A percentile compares a stretch with the other conserved stretches of the same genome.
Evolutionary conservation across 2,329 filamentous ascomycete genomes (phyloP).

Genomic region (Cryoendolithus antarcticus): DNA sequence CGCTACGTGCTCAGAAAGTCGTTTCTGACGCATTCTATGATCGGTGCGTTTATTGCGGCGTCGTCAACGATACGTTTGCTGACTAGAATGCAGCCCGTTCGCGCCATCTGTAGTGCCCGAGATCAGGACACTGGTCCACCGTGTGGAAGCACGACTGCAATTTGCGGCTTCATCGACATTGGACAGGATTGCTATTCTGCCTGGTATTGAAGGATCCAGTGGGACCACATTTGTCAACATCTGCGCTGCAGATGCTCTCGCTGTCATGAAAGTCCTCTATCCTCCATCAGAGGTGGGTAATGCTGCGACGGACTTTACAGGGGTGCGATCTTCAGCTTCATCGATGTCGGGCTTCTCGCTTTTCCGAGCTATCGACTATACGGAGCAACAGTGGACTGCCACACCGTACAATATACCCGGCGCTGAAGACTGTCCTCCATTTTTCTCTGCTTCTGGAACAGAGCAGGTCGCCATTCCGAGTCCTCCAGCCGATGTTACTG

Average conservation of each 20-base stretch:
- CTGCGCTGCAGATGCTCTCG: slow-evolving; percentile 49
- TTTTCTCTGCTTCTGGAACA: not conserved
- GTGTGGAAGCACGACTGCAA: not conserved
- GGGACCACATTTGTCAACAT: slow-evolving; percentile 47
- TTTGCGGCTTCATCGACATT: not conserved
- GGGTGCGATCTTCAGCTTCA: slow-evolving; percentile 35
- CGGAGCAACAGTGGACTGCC: not conserved
- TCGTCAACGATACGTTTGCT: not conserved
- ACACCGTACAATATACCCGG: not conserved
- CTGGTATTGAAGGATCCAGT: slow-evolving; percentile 13
- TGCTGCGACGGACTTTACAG: slow-evolving; percentile 35
- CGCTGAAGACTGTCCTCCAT: not conserved
- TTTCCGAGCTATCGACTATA: slow-evolving; percentile 24
- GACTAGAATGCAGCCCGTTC: not conserved
- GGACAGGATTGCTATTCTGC: not conserved
- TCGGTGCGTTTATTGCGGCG: slow-evolving; percentile 41
- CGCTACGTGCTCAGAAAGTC: slow-evolving; percentile 64
- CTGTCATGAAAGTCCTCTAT: slow-evolving; percentile 71
- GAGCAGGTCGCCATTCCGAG: not conserved
- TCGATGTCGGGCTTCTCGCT: slow-evolving; percentile 38
- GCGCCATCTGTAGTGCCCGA: not conserved
- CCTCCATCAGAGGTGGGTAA: slow-evolving; percentile 49
- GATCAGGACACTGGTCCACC: not conserved
- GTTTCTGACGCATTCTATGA: slow-evolving; percentile 62
- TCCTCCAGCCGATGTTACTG: not conserved